Evolutionary conservation across 2,329 filamentous ascomycete species (phyloP), one percentile per base, ranked within the genome.

Genomic region (Talaromyces sp.): DNA sequence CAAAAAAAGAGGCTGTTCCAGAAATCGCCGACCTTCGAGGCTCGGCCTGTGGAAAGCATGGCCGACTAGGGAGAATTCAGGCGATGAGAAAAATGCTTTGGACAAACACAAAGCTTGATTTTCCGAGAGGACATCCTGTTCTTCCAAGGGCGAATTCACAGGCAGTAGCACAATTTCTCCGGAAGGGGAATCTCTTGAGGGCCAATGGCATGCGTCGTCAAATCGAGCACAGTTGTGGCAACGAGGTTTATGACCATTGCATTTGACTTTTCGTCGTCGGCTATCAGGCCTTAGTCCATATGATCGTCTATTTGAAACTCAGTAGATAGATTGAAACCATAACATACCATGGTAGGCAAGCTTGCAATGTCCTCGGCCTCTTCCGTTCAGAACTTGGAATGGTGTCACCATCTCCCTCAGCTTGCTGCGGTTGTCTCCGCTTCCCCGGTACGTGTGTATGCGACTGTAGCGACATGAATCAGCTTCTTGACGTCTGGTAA

Each of bases 351-450:
- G 31, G 50, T n/a, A 54, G 50, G n/a, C 50, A 54, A n/a, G 50
- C 50, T 54, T 54, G 50, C 50, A 54, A 35, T 35, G 50, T 54
- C 50, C 50, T 54, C 50, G 28, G 50, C 23, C 50, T 54, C 50
- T 54, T 54, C 50, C 28, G 50, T 18, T 54, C 50, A 54, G 50
- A 54, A 21, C 50, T 31, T n/a, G 28, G 50, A 54, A 35, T 11
- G 12, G 50, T 21, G 28, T 37, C 50, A 35, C 33, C 50, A 14
- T 54, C 50, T 33, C 25, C 48, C 4, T 52, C 48, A 12, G 7
- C n/a, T 35, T 54, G 50, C 7, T 35, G 50, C 28, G 11, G 50
- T 28, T 54, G 50, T 54, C 50, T 54, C 50, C 50, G 50, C n/a
- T 54, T 54, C 18, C 28, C 50, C 31, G 35, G 5, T 37, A 31